Conservation (phyloP, 2,329 filamentous ascomycete species). For the Sporothrix luriei region DNA sequence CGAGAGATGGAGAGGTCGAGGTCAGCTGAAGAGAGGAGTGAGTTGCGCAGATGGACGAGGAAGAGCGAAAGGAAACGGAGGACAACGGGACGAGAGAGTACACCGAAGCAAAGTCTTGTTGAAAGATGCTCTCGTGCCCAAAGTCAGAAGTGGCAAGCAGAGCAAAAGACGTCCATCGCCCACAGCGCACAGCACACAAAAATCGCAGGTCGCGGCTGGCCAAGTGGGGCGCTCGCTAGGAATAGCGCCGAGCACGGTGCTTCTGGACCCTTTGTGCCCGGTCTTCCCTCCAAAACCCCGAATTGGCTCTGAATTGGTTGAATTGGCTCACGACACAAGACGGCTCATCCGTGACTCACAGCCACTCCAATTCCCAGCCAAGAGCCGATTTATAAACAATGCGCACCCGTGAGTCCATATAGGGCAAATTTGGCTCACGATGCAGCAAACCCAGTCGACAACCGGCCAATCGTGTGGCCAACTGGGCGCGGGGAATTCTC, state of each 20-base stretch:
- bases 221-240: slow-evolving; percentile 15
- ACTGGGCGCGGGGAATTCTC: slow-evolving; percentile 19
- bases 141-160: not conserved
- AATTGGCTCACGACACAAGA: not conserved
- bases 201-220: slow-evolving; percentile 10
- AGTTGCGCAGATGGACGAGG: not conserved
- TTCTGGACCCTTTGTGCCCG: not conserved
- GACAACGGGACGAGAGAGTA: not conserved
- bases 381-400: not conserved
- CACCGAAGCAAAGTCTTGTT: not conserved
- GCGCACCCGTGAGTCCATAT: not conserved
- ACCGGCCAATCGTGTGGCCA: not conserved
- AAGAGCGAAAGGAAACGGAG: not conserved
- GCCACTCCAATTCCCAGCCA: not conserved
- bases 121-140: slow-evolving; percentile 1
- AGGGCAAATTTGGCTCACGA: too few species aligned
- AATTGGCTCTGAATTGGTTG: not conserved
- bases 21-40: not conserved
- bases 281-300: not conserved
- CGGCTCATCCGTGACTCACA: slow-evolving; percentile 7
- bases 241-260: slow-evolving; percentile 19
- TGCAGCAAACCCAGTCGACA: not conserved
- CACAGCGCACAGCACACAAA: not conserved
- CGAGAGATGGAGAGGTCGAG: too few species aligned
- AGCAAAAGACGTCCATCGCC: not conserved